Percentiles rank a stretch among this genome's conserved stretches.
Evolutionary conservation across 495 filamentous ascomycete species (phyloP).

Genomic region (Amorphotheca resinae): DNA sequence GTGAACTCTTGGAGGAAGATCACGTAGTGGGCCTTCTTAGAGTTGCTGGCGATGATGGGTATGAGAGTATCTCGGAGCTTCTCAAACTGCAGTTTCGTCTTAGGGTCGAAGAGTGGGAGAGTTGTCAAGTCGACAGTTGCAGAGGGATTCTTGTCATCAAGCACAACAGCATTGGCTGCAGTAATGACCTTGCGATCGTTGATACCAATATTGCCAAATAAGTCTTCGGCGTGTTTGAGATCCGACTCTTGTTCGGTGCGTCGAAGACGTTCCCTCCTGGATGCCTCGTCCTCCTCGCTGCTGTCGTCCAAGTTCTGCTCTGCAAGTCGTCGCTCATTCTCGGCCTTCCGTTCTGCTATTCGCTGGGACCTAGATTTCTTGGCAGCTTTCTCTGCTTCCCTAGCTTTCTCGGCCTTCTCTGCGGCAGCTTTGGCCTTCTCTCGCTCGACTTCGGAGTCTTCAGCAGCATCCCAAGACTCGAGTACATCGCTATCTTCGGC

Average conservation of each 20-base stretch:
- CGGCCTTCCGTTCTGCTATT: slow-evolving; percentile 60
- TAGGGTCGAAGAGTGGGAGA: slow-evolving; percentile 78
- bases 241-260: slow-evolving; percentile 78
- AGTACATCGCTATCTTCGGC: slow-evolving; percentile 65
- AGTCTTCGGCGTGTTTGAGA: slow-evolving; percentile 79
- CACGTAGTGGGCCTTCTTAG: slow-evolving; percentile 82
- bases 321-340: slow-evolving; percentile 34
- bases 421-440: slow-evolving; percentile 84
- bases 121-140: slow-evolving; percentile 67
- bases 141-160: slow-evolving; percentile 57
- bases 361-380: slow-evolving; percentile 87
- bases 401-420: slow-evolving; percentile 78
- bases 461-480: slow-evolving; percentile 94
- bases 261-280: slow-evolving; percentile 58
- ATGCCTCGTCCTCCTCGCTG: slow-evolving; percentile 53
- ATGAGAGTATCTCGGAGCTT: slow-evolving; percentile 59
- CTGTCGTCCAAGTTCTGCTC: slow-evolving; percentile 43
- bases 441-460: slow-evolving; percentile 92
- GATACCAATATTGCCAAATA: slow-evolving; percentile 72
- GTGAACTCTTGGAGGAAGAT: slow-evolving; percentile 84
- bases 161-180: slow-evolving; percentile 49
- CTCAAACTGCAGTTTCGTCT: slow-evolving; percentile 72
- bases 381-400: slow-evolving; percentile 79
- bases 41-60: slow-evolving; percentile 58
- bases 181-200: slow-evolving; percentile 46